Conservation (phyloP, 148 eudicot genomes). For the Rhododendron mucronatum region DNA sequence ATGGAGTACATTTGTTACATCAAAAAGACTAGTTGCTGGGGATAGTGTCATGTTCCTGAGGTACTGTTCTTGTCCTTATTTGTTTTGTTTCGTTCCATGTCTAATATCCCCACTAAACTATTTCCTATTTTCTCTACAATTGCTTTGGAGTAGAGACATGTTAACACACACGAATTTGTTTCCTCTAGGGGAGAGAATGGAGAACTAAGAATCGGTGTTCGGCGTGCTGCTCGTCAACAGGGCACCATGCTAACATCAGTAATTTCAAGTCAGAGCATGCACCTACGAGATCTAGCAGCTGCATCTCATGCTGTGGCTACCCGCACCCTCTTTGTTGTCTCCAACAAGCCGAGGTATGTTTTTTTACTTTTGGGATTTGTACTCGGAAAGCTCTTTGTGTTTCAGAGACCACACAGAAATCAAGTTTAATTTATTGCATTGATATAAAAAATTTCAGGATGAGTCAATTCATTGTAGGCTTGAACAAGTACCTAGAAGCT, state of each 20-base stretch:
- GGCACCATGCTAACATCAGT: constrained; percentile 77
- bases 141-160: not conserved
- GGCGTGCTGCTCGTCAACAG: constrained; percentile 66
- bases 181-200: constrained; percentile 62
- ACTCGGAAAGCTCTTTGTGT: not conserved
- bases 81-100: not conserved
- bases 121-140: not conserved
- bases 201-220: constrained; percentile 79
- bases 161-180: not conserved
- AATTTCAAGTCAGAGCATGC: constrained; percentile 90
- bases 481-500: constrained; percentile 85
- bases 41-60: constrained; percentile 90
- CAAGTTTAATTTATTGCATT: not conserved
- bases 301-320: constrained; percentile 76
- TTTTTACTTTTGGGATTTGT: not conserved
- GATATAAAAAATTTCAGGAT: constrained; percentile 43
- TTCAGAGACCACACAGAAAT: not conserved
- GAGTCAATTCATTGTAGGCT: constrained; percentile 84
- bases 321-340: constrained; percentile 61
- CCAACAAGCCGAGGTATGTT: constrained; percentile 78
- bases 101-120: not conserved
- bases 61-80: constrained; percentile 27
- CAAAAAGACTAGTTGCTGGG: constrained; percentile 89
- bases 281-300: constrained; percentile 85
- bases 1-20: constrained; percentile 94